Percentiles rank a stretch among this genome's conserved stretches.
Evolutionary conservation across 495 filamentous ascomycete species (phyloP).

Genomic region (Sporormia fimetaria): DNA sequence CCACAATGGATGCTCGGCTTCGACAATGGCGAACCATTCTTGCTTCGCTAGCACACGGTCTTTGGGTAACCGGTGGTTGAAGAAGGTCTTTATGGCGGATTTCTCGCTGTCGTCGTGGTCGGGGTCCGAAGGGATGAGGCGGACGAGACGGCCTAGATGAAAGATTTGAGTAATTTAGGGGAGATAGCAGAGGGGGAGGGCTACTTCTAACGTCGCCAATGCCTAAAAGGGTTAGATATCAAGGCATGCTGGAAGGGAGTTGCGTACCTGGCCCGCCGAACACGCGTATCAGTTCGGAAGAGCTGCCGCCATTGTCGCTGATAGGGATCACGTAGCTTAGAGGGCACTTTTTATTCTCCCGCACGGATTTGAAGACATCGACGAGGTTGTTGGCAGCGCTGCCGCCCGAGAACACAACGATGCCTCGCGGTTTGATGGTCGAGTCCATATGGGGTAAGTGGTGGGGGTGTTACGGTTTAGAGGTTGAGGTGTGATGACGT

Average conservation of each 20-base stretch:
- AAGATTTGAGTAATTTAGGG: background rate
- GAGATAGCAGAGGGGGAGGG: constrained; percentile 24
- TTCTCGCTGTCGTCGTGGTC: constrained; percentile 47
- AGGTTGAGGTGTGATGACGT: background rate
- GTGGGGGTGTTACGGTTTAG: background rate
- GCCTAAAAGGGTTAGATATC: too few species aligned
- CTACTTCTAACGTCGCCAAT: constrained; percentile 85
- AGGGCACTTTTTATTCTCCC: constrained; percentile 52
- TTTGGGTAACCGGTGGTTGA: constrained; percentile 70
- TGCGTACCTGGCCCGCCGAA: constrained; percentile 69
- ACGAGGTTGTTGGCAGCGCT: constrained; percentile 90
- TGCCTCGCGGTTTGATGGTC: constrained; percentile 36
- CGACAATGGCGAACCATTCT: constrained; percentile 87
- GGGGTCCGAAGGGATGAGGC: constrained; percentile 58
- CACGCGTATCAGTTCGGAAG: constrained; percentile 82
- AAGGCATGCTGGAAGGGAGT: too few species aligned
- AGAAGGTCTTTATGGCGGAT: constrained; percentile 61
- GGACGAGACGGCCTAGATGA: constrained; percentile 64
- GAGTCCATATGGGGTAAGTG: constrained; percentile 3
- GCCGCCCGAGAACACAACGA: constrained; percentile 79
- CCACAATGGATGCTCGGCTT: constrained; percentile 68
- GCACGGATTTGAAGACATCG: constrained; percentile 70
- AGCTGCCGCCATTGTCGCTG: constrained; percentile 87
- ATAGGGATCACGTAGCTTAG: constrained; percentile 65
- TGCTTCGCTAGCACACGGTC: constrained; percentile 41